phyloP scores from a whole-genome alignment of 2,329 filamentous ascomycete species.

The Fusarium pseudoanthophilum region DNA sequence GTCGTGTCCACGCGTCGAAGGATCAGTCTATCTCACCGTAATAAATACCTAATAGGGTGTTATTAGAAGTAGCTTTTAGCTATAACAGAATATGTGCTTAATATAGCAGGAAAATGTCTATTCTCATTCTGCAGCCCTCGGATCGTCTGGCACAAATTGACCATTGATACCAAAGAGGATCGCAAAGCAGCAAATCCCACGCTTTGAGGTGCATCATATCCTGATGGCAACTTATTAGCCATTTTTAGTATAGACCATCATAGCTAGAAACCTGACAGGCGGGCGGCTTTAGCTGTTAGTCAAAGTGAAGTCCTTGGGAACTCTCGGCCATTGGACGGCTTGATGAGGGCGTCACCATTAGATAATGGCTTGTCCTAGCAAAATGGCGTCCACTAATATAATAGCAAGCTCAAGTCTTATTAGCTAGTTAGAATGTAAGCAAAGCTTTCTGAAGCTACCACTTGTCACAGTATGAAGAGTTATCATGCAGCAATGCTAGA shows the following conservation, averaged over 20 bases:
- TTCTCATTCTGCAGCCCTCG: background rate
- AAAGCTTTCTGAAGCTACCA: background rate
- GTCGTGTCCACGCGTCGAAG: background rate
- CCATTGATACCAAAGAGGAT: background rate
- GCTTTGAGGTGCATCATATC: too few relatives aligned
- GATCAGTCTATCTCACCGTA: background rate
- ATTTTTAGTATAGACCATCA: accelerated
- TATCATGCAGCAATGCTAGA: background rate
- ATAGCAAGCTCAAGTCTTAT: background rate
- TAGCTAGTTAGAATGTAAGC: too few relatives aligned
- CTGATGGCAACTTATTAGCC: too few relatives aligned
- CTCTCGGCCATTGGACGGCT: background rate
- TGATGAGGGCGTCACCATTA: background rate
- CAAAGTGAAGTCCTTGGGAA: background rate
- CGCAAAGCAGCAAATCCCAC: too few relatives aligned
- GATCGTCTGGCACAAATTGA: background rate
- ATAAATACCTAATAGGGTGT: background rate
- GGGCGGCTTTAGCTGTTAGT: background rate
- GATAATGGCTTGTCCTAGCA: background rate
- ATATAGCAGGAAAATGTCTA: accelerated
- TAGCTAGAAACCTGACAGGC: too few relatives aligned
- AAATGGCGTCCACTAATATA: background rate
- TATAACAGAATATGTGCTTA: accelerated
- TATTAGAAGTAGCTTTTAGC: too few relatives aligned
- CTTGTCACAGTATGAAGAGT: background rate